Conservation (phyloP, 495 filamentous ascomycete species). For the Letharia columbiana region DNA sequence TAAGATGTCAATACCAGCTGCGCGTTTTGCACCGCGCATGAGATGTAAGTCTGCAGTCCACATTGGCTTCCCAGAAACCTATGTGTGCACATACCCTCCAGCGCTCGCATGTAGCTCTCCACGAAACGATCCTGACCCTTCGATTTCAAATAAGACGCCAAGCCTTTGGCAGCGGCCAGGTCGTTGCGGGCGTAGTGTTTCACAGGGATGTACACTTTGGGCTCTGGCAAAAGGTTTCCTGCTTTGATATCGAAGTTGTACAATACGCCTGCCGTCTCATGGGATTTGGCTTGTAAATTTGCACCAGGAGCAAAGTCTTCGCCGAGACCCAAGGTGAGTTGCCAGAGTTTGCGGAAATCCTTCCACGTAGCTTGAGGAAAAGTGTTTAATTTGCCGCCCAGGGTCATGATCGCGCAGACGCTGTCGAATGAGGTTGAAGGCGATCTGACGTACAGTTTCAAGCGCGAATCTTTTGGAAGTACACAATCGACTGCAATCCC, state of each 20-base stretch:
- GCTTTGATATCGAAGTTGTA: conserved; percentile 33
- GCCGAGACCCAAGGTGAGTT: conserved; percentile 19
- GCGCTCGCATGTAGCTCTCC: too few relatives aligned
- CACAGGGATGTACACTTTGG: conserved; percentile 33
- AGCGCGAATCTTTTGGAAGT: conserved; percentile 25
- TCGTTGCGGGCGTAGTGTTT: conserved; percentile 30
- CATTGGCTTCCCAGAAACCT: too few relatives aligned
- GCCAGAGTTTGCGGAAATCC: conserved; percentile 22
- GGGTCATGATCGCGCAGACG: conserved; percentile 27
- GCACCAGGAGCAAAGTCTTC: conserved; percentile 11
- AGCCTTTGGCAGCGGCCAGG: conserved; percentile 14
- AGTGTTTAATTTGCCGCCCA: conserved; percentile 5
- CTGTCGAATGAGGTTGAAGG: conserved; percentile 26
- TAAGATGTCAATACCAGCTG: too few relatives aligned
- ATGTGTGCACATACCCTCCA: too few relatives aligned
- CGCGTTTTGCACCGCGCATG: too few relatives aligned
- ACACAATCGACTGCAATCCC: conserved; percentile 31
- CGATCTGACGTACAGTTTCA: conserved; percentile 34
- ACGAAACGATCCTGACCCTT: too few relatives aligned
- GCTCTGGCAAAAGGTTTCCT: conserved; percentile 21
- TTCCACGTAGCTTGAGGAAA: conserved; percentile 9
- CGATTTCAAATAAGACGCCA: conserved; percentile 22
- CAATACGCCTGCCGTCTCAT: conserved; percentile 32
- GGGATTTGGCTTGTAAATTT: conserved; percentile 17
- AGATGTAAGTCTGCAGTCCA: too few relatives aligned